Evolutionary conservation across 1,139 yeast species (phyloP).

Genomic region (Candida sp.): DNA sequence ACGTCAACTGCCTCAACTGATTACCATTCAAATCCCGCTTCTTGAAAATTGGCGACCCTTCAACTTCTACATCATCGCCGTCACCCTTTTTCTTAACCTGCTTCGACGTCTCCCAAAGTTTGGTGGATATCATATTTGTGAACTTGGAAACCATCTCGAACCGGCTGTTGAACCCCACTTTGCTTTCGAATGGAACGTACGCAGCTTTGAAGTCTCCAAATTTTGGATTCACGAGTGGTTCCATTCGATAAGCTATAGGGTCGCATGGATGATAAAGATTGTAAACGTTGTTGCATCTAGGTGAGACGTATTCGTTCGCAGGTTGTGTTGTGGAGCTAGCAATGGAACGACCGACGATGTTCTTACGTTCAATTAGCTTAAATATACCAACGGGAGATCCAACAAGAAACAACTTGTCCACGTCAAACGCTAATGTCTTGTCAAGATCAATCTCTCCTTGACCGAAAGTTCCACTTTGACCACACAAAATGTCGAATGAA

Average conservation of each 20-base stretch:
- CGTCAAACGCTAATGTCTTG: slow-evolving; percentile 63
- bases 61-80: slow-evolving; percentile 8
- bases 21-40: slow-evolving; percentile 9
- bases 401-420: slow-evolving; percentile 76
- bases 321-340: slow-evolving; percentile 21
- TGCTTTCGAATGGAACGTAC: slow-evolving; percentile 56
- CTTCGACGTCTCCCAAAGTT: slow-evolving; percentile 46
- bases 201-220: slow-evolving; percentile 65
- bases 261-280: slow-evolving; percentile 90
- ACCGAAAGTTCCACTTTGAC: slow-evolving; percentile 46
- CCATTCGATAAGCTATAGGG: slow-evolving; percentile 86
- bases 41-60: slow-evolving; percentile 17
- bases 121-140: slow-evolving; percentile 49
- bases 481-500: slow-evolving; percentile 72
- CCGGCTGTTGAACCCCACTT: slow-evolving; percentile 50
- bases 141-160: slow-evolving; percentile 40
- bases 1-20: slow-evolving; percentile 37
- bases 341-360: slow-evolving; percentile 45
- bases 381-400: slow-evolving; percentile 95
- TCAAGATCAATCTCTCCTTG: slow-evolving; percentile 23
- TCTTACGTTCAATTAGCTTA: slow-evolving; percentile 65
- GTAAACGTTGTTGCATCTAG: slow-evolving; percentile 65
- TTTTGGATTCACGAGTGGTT: slow-evolving; percentile 68
- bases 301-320: slow-evolving; percentile 30
- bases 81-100: slow-evolving; percentile 17